phyloP scores from a whole-genome alignment of 495 filamentous ascomycete species.

The Talaromyces wortmannii region DNA sequence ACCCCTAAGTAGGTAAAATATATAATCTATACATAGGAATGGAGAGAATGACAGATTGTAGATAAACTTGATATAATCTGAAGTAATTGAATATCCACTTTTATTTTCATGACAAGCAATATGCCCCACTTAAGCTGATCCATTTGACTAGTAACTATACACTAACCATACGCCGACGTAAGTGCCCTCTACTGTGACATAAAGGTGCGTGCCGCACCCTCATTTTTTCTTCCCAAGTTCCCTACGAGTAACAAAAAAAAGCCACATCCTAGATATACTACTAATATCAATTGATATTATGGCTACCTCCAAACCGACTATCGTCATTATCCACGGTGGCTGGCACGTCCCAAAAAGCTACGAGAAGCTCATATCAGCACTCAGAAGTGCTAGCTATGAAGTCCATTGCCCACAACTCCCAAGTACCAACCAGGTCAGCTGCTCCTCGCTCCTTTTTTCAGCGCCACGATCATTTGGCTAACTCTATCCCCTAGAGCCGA shows the following conservation, averaged over 20 bases:
- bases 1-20: too few species aligned
- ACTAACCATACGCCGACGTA: too few species aligned
- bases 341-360: slow-evolving; percentile 37
- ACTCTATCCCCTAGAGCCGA: not conserved
- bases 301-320: slow-evolving; percentile 17
- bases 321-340: slow-evolving; percentile 34
- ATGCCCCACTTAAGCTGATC: too few species aligned
- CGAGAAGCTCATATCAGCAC: slow-evolving; percentile 18
- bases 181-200: not conserved
- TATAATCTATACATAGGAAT: too few species aligned
- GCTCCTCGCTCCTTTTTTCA: not conserved
- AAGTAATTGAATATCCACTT: too few species aligned
- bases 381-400: slow-evolving; percentile 20
- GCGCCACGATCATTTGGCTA: not conserved
- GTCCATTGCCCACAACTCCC: slow-evolving; percentile 29
- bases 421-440: slow-evolving; percentile 15
- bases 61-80: too few species aligned
- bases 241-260: not conserved
- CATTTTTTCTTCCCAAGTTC: not conserved
- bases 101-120: too few species aligned
- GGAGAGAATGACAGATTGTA: too few species aligned
- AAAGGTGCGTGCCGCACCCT: not conserved
- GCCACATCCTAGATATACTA: not conserved
- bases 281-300: not conserved
- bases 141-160: too few species aligned